A percentile compares a stretch with the other conserved stretches of the same genome.
phyloP scores from a whole-genome alignment of 164 flowering plant species.

The Cinnamomum micranthum region DNA sequence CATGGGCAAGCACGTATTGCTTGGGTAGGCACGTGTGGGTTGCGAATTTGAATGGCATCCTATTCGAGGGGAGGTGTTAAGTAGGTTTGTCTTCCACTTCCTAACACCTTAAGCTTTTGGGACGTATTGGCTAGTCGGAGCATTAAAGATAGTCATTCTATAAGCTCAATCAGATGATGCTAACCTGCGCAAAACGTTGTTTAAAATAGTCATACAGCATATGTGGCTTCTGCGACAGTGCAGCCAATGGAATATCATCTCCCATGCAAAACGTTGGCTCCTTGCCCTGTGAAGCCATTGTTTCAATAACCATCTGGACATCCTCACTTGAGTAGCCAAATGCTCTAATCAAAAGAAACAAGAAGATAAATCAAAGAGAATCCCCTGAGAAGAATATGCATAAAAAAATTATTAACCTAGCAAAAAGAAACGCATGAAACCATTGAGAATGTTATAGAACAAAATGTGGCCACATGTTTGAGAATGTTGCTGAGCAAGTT shows the following conservation, averaged over 20 bases:
- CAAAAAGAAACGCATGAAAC: not conserved
- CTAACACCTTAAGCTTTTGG: no score
- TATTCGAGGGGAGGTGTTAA: no score
- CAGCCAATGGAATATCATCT: constrained; percentile 94
- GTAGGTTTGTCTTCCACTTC: no score
- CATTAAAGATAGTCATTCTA: not conserved
- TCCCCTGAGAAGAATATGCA: not conserved
- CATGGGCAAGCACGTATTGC: no score
- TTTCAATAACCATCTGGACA: constrained; percentile 98
- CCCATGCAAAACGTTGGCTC: constrained; percentile 99
- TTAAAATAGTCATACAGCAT: constrained; percentile 97
- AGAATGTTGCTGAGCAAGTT: not conserved
- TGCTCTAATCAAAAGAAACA: constrained; percentile 53
- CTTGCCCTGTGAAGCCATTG: constrained; percentile 97
- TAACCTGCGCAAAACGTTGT: constrained; percentile 99
- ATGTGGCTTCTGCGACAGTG: constrained; percentile 83
- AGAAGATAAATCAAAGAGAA: not conserved
- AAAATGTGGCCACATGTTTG: not conserved
- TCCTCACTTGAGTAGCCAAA: constrained; percentile 99
- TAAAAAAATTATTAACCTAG: not conserved
- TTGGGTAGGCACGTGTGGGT: no score
- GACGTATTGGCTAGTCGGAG: no score
- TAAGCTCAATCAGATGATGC: constrained; percentile 5
- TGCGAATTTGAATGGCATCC: no score
- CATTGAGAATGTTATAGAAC: not conserved